A percentile compares a stretch with the other conserved stretches of the same genome.
These are phyloP conservation scores for Achlya hypogyna DNA, from an alignment of 352 stramenopile genomes.

Conservation along the genomic window DNA sequence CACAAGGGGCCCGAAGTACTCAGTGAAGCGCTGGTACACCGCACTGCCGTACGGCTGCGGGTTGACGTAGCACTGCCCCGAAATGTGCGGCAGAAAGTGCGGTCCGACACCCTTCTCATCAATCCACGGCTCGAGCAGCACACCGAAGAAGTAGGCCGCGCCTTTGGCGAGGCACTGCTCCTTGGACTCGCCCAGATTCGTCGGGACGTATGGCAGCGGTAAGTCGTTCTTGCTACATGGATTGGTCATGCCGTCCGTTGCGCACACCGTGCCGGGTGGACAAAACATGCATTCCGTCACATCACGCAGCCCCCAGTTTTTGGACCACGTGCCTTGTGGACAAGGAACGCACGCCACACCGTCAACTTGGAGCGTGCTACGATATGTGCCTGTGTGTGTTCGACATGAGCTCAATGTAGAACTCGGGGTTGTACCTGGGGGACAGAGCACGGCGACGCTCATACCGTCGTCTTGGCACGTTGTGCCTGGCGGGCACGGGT, in stretches of 20 bases:
- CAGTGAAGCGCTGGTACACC: slow-evolving; percentile 89
- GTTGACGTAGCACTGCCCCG: slow-evolving; percentile 91
- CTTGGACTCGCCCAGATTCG: slow-evolving; percentile 71
- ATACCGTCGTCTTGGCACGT: slow-evolving; percentile 87
- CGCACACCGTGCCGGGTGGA: slow-evolving; percentile 88
- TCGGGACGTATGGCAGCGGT: slow-evolving; percentile 84
- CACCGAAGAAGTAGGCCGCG: slow-evolving; percentile 87
- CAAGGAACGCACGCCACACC: slow-evolving; percentile 85
- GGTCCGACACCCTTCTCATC: slow-evolving; percentile 87
- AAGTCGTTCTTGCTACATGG: slow-evolving; percentile 90
- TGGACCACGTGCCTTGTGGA: slow-evolving; percentile 94
- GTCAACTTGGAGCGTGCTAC: slow-evolving; percentile 75
- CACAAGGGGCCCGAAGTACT: slow-evolving; percentile 92
- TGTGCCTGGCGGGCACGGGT: slow-evolving; percentile 89
- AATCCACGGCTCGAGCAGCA: slow-evolving; percentile 93
- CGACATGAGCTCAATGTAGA: neutral
- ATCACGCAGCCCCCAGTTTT: slow-evolving; percentile 96
- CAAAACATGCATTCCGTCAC: slow-evolving; percentile 89
- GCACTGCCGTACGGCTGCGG: slow-evolving; percentile 71
- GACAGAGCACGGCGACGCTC: slow-evolving; percentile 82
- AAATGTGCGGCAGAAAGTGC: slow-evolving; percentile 76
- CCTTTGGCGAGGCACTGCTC: slow-evolving; percentile 85
- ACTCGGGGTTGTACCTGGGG: slow-evolving; percentile 60
- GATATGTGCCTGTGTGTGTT: slow-evolving; percentile 39
- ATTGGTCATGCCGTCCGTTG: slow-evolving; percentile 91